phyloP scores from a whole-genome alignment of 495 filamentous ascomycete species.

The Penicillium flavigenum region DNA sequence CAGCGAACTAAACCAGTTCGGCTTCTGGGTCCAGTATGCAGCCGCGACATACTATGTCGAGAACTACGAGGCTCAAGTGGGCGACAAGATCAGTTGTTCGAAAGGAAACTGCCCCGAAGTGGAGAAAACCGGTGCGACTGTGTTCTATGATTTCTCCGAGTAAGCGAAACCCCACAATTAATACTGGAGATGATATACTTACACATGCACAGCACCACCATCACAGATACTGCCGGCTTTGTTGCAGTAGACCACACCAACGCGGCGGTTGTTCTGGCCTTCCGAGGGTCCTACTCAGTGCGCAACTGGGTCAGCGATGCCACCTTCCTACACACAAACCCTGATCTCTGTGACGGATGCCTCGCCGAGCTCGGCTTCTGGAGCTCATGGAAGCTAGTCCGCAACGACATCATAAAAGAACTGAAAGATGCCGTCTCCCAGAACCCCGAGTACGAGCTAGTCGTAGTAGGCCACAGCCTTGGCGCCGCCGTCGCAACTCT shows the following conservation, averaged over 20 bases:
- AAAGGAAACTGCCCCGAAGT: conserved; percentile 57
- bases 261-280: conserved; percentile 59
- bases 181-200: not conserved
- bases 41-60: conserved; percentile 64
- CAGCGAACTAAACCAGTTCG: conserved; percentile 47
- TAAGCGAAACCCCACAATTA: conserved; percentile 32
- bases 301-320: conserved; percentile 66
- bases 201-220: conserved; percentile 41
- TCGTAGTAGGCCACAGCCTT: conserved; percentile 63
- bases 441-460: conserved; percentile 52
- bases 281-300: conserved; percentile 62
- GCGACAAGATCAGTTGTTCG: conserved; percentile 54
- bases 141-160: conserved; percentile 57
- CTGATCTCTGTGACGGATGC: conserved; percentile 50
- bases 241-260: conserved; percentile 61
- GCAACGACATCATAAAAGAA: conserved; percentile 35
- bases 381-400: conserved; percentile 48
- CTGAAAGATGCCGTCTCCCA: conserved; percentile 30
- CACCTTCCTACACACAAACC: conserved; percentile 37
- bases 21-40: conserved; percentile 68
- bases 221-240: conserved; percentile 63
- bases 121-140: conserved; percentile 50
- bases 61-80: conserved; percentile 39
- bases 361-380: conserved; percentile 54
- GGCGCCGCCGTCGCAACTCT: conserved; percentile 62